Base-by-base conservation (phyloP, 768 basidiomycete genomes). In the Mycena sanguinolenta region DNA sequence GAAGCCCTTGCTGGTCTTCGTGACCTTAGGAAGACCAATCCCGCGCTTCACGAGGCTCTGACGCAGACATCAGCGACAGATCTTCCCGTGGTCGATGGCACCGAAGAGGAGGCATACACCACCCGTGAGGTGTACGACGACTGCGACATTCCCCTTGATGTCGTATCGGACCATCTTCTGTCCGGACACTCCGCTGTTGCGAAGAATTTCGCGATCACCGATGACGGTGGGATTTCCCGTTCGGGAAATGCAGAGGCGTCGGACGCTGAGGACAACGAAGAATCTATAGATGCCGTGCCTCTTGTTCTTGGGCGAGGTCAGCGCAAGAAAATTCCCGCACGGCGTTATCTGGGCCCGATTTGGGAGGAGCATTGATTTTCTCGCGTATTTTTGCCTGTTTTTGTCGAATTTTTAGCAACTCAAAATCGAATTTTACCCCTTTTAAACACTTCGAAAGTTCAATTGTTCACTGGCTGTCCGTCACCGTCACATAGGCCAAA, bases 91-190 rank as follows among this genome's bases (percentile, higher is more conserved):
- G 38, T 34, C 0, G 50, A 17, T 25, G 57, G 39, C 0, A 57
- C 46, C 10, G 36, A 46, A 6, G 49, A 60, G 1, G 52, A 61
- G 8, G 34, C 66, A 2, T 57, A 36, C 44, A 17, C 34, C 13
- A 42, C 55, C 39, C 3, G 14, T 1, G 62, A 52, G 14, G 55
- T 63, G 3, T 58, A 63, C 14, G 70, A 67, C 49, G 70, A 71
- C 55, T 67, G 61, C 21, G 70, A 71, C 27, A 46, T 66, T 7
- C 70, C 65, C 19, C 57, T 64, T 13, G 70, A 61, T 14, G 65
- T 71, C 19, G 25, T 71, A 10, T 23, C 34, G 14, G 55, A n/a
- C 19, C 53, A 49, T 49, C 39, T 68, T 25, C 2, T 16, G 25
- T 68, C 67, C 0, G 65, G 65, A 16, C 36, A 23, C 2, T 28